These are phyloP conservation scores for Immersiporthe knoxdaviesiana DNA, from an alignment of 2,329 filamentous ascomycete genomes.

Conservation along the genomic window DNA sequence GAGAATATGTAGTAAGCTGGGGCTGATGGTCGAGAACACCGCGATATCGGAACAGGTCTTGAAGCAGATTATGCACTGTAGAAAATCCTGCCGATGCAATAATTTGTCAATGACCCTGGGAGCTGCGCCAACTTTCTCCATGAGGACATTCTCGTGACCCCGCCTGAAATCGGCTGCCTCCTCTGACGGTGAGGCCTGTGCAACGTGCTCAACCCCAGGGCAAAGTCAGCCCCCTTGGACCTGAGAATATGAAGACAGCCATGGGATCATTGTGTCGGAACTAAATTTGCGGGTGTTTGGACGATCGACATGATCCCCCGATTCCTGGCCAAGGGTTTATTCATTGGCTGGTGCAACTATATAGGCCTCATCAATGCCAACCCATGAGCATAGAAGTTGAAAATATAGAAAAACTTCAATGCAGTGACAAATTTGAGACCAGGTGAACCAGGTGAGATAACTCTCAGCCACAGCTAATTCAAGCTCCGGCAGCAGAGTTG, in stretches of 20 bases:
- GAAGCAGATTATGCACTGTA: too few species aligned
- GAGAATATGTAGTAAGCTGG: constrained; percentile 1
- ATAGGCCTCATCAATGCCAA: too few species aligned
- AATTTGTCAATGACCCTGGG: not conserved
- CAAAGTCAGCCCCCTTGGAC: not conserved
- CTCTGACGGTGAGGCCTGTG: constrained; percentile 1
- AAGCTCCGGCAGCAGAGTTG: not conserved
- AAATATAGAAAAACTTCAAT: not conserved
- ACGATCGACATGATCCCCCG: not conserved
- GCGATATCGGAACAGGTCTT: not conserved
- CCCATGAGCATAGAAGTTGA: not conserved
- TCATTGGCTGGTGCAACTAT: too few species aligned
- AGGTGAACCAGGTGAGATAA: not conserved
- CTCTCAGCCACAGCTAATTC: not conserved
- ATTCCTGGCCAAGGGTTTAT: not conserved
- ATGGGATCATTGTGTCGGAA: not conserved
- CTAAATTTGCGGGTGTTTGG: not conserved
- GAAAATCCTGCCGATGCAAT: not conserved
- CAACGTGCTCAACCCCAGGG: not conserved
- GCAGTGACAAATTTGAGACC: not conserved
- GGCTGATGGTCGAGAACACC: not conserved
- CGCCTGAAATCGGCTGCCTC: too few species aligned
- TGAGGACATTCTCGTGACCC: not conserved
- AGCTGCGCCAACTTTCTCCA: not conserved
- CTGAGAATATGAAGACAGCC: not conserved